Percentiles rank a stretch among this genome's conserved stretches.
Evolutionary conservation across 2,329 filamentous ascomycete species (phyloP).

Genomic region (Apiospora kogelbergensis): DNA sequence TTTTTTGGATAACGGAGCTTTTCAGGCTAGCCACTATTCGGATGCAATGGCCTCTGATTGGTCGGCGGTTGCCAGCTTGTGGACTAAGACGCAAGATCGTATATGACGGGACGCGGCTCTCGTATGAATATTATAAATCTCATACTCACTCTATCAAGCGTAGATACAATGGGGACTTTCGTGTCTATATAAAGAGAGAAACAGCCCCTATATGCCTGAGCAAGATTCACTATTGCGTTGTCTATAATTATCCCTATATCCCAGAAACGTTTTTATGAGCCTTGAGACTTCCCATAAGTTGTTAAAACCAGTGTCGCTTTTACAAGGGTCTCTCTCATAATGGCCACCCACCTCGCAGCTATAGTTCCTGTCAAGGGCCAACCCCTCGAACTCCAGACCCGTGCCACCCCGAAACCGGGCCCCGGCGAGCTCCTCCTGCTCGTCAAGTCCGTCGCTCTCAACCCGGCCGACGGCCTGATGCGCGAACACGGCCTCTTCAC

Average conservation of each 20-base stretch:
- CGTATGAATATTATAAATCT: too few species aligned
- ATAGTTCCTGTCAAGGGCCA: conserved; percentile 33
- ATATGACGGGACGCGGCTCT: background rate
- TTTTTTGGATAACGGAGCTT: conserved; percentile 11
- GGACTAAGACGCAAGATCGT: background rate
- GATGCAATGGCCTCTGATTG: conserved; percentile 18
- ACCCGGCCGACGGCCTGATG: conserved; percentile 44
- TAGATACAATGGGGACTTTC: background rate
- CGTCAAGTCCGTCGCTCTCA: conserved; percentile 48
- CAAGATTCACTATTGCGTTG: background rate
- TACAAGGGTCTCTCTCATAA: conserved; percentile 15
- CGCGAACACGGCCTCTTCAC: conserved; percentile 43
- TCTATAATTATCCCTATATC: background rate
- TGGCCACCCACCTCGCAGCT: conserved; percentile 42
- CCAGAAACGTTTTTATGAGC: background rate
- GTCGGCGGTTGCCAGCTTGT: conserved; percentile 5
- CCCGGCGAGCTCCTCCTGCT: conserved; percentile 46
- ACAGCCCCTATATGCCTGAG: background rate
- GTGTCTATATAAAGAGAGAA: background rate
- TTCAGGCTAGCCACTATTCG: conserved; percentile 17
- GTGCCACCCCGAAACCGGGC: conserved; percentile 44
- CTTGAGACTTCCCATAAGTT: too few species aligned
- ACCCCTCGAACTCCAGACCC: conserved; percentile 36
- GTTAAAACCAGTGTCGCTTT: background rate
- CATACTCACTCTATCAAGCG: background rate